A percentile compares a stretch with the other conserved stretches of the same genome.
Evolutionary conservation across 2,329 filamentous ascomycete genomes (phyloP).

Genomic region (Colletotrichum scovillei): DNA sequence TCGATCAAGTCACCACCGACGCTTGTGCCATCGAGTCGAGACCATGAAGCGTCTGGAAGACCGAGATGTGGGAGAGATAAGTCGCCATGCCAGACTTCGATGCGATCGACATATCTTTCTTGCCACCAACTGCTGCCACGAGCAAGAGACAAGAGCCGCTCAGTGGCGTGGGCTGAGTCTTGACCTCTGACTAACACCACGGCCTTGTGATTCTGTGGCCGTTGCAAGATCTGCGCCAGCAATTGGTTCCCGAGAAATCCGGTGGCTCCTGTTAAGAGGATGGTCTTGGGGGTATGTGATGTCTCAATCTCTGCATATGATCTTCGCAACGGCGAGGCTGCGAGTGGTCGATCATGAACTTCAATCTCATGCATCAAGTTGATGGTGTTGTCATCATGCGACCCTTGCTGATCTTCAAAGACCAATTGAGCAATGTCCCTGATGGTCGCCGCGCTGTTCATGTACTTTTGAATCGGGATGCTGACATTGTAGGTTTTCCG

Average conservation of each 20-base stretch:
- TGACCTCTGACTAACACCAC: conserved; percentile 31
- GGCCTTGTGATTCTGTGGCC: background rate
- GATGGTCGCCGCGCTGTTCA: conserved; percentile 22
- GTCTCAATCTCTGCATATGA: background rate
- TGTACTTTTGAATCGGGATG: conserved; percentile 20
- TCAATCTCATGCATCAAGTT: conserved; percentile 20
- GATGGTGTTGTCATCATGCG: background rate
- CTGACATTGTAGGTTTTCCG: conserved; percentile 13
- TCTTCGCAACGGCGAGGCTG: background rate
- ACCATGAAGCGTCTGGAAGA: conserved; percentile 7
- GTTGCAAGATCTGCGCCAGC: conserved; percentile 25
- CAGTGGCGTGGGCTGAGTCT: conserved; percentile 14
- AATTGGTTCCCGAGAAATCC: conserved; percentile 36
- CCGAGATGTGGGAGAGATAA: conserved; percentile 12
- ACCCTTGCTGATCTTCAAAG: background rate
- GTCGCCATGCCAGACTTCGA: conserved; percentile 32
- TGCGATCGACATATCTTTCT: conserved; percentile 1
- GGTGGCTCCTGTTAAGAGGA: conserved; percentile 34
- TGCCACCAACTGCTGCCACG: conserved; percentile 36
- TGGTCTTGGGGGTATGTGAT: background rate
- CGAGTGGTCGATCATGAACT: conserved; percentile 1
- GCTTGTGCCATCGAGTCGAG: conserved; percentile 13
- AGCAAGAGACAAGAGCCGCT: conserved; percentile 31
- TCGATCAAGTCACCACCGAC: background rate
- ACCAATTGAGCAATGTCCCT: conserved; percentile 18